These are phyloP conservation scores for Ciborinia camelliae DNA, from an alignment of 2,329 filamentous ascomycete genomes.

Conservation along the genomic window DNA sequence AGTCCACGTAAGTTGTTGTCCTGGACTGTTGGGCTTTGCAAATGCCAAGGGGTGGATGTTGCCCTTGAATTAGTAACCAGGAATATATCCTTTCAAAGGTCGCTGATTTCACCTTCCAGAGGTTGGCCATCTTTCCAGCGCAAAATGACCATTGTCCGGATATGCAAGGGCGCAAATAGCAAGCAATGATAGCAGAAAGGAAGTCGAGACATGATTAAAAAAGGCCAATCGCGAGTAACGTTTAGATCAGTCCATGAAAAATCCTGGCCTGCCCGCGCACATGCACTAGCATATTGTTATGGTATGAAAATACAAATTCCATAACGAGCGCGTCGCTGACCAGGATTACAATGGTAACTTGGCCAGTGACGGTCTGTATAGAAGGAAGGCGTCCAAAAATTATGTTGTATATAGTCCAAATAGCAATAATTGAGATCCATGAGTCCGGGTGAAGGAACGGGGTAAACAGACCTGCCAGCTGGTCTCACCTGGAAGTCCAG, in stretches of 20 bases:
- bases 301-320: slow-evolving; percentile 28
- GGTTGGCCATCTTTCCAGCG: slow-evolving; percentile 31
- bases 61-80: slow-evolving; percentile 35
- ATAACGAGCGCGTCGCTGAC: slow-evolving; percentile 33
- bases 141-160: slow-evolving; percentile 33
- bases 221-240: slow-evolving; percentile 32
- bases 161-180: slow-evolving; percentile 29
- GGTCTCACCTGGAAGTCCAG: slow-evolving; percentile 94
- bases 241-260: slow-evolving; percentile 31
- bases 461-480: slow-evolving; percentile 99
- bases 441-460: slow-evolving; percentile 51
- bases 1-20: slow-evolving; percentile 70
- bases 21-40: slow-evolving; percentile 34
- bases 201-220: slow-evolving; percentile 37
- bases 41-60: slow-evolving; percentile 34
- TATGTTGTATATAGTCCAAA: slow-evolving; percentile 38
- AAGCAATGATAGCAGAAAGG: slow-evolving; percentile 35
- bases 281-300: slow-evolving; percentile 38
- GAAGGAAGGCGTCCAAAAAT: slow-evolving; percentile 37
- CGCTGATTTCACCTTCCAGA: slow-evolving; percentile 34
- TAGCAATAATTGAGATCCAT: slow-evolving; percentile 39
- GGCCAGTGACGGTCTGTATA: slow-evolving; percentile 29
- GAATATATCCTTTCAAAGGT: slow-evolving; percentile 29
- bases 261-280: slow-evolving; percentile 37
- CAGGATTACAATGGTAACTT: slow-evolving; percentile 34